Percentiles rank a stretch among this genome's conserved stretches.
Conservation (phyloP, 2,329 filamentous ascomycete species). For the Dactylellina parvicollis region DNA sequence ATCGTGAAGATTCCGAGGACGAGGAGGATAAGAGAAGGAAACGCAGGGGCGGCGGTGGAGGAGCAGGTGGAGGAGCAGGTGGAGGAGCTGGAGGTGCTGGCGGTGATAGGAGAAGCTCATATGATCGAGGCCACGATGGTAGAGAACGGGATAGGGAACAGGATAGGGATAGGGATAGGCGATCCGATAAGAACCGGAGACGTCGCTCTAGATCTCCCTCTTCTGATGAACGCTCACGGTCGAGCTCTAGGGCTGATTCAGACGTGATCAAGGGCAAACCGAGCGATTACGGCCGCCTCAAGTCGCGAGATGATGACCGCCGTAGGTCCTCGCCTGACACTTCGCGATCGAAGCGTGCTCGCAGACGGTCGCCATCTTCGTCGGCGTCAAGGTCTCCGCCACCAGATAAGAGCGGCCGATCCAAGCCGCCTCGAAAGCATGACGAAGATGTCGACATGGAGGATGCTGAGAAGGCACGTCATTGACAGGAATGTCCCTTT, state of each 20-base stretch:
- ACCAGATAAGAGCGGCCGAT: slow-evolving; percentile 24
- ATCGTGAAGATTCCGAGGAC: slow-evolving; percentile 37
- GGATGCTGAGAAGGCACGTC: slow-evolving; percentile 54
- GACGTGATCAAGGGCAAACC: slow-evolving; percentile 45
- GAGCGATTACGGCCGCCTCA: slow-evolving; percentile 50
- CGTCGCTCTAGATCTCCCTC: slow-evolving; percentile 48
- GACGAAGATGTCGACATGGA: slow-evolving; percentile 52
- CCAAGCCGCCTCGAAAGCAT: slow-evolving; percentile 25
- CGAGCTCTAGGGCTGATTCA: slow-evolving; percentile 49
- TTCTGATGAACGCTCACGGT: slow-evolving; percentile 51
- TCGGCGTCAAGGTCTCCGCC: slow-evolving; percentile 31
- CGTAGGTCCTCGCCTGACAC: slow-evolving; percentile 33
- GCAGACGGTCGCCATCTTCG: slow-evolving; percentile 40
- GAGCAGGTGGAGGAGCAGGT: too few relatives aligned
- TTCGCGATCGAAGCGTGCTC: slow-evolving; percentile 42
- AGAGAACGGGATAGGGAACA: slow-evolving; percentile 17
- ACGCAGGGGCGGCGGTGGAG: slow-evolving; percentile 17
- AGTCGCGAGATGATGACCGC: slow-evolving; percentile 32
- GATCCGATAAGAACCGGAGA: slow-evolving; percentile 34
- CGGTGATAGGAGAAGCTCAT: slow-evolving; percentile 30
- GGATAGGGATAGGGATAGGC: slow-evolving; percentile 34
- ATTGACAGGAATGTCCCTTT: slow-evolving; percentile 52
- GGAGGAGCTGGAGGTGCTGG: too few relatives aligned
- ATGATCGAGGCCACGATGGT: slow-evolving; percentile 27
- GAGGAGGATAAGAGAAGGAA: slow-evolving; percentile 35